Conservation (phyloP, 2,329 filamentous ascomycete species). For the Pyrenophora teres region DNA sequence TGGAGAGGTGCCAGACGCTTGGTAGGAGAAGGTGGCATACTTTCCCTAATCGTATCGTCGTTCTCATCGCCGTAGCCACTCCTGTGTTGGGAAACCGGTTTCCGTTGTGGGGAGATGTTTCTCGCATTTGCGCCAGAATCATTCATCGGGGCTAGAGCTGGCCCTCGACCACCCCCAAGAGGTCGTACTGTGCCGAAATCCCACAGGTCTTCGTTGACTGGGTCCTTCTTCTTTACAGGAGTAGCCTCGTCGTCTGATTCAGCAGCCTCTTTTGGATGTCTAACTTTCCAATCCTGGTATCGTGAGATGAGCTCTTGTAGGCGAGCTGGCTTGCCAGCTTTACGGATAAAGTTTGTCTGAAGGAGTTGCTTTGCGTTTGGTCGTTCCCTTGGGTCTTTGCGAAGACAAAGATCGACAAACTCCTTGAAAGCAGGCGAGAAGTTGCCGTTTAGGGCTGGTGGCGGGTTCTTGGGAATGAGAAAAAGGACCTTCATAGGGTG, state of each 20-base stretch:
- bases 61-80: slow-evolving; percentile 44
- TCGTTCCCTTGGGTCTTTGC: slow-evolving; percentile 85
- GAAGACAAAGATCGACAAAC: slow-evolving; percentile 69
- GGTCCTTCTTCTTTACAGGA: slow-evolving; percentile 46
- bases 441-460: slow-evolving; percentile 68
- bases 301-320: slow-evolving; percentile 94
- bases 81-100: slow-evolving; percentile 35
- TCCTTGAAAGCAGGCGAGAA: slow-evolving; percentile 57
- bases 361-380: slow-evolving; percentile 86
- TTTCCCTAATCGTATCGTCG: slow-evolving; percentile 42
- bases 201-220: slow-evolving; percentile 86
- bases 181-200: slow-evolving; percentile 96
- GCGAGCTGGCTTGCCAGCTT: slow-evolving; percentile 94
- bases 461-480: slow-evolving; percentile 91
- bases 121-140: slow-evolving; percentile 81
- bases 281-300: slow-evolving; percentile 82
- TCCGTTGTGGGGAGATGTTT: slow-evolving; percentile 44
- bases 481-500: slow-evolving; percentile 99
- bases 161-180: slow-evolving; percentile 57
- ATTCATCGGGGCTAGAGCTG: slow-evolving; percentile 72
- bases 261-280: slow-evolving; percentile 71
- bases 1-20: slow-evolving; percentile 44
- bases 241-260: slow-evolving; percentile 47
- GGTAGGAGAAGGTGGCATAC: slow-evolving; percentile 50
- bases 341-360: slow-evolving; percentile 86